Evolutionary conservation across 352 stramenopile species (phyloP).

Genomic region (Globisporangium barbulae): DNA sequence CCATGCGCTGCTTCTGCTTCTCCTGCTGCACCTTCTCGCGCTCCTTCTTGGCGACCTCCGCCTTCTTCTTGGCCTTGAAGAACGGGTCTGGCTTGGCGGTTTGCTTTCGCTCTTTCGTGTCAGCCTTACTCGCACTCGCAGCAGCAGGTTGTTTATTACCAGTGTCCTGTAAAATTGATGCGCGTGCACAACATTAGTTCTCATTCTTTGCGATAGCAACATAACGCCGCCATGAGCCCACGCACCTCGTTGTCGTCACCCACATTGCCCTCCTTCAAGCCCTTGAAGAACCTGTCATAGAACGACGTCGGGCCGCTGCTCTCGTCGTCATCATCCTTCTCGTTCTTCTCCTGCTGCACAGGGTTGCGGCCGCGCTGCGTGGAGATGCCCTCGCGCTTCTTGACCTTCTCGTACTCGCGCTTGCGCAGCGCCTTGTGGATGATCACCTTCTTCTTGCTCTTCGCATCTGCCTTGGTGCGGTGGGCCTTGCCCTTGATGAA

Average conservation of each 20-base stretch:
- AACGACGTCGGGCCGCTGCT: conserved; percentile 43
- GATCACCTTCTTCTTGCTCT: conserved; percentile 82
- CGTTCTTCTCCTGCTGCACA: conserved; percentile 11
- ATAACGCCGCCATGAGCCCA: background rate
- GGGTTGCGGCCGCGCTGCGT: conserved; percentile 19
- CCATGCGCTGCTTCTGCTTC: conserved; percentile 44
- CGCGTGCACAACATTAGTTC: background rate
- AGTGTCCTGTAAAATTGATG: background rate
- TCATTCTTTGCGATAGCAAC: background rate
- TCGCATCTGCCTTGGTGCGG: conserved; percentile 69
- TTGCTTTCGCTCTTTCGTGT: conserved; percentile 15
- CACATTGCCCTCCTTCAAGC: conserved; percentile 42
- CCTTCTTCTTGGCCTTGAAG: conserved; percentile 84
- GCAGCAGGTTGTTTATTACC: background rate
- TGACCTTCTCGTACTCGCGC: conserved; percentile 81
- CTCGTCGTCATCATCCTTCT: conserved; percentile 11
- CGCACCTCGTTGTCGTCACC: conserved; percentile 23
- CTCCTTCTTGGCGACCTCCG: conserved; percentile 47
- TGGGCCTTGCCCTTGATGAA: conserved; percentile 87
- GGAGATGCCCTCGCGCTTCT: conserved; percentile 42
- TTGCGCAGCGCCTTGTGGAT: conserved; percentile 78
- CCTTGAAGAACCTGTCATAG: conserved; percentile 78
- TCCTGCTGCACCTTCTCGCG: conserved; percentile 38
- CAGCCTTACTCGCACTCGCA: conserved; percentile 9
- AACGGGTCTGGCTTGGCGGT: conserved; percentile 67